Conservation (phyloP, 1,284 basidiomycete genomes). For the Cutaneotrichosporon arboriforme region DNA sequence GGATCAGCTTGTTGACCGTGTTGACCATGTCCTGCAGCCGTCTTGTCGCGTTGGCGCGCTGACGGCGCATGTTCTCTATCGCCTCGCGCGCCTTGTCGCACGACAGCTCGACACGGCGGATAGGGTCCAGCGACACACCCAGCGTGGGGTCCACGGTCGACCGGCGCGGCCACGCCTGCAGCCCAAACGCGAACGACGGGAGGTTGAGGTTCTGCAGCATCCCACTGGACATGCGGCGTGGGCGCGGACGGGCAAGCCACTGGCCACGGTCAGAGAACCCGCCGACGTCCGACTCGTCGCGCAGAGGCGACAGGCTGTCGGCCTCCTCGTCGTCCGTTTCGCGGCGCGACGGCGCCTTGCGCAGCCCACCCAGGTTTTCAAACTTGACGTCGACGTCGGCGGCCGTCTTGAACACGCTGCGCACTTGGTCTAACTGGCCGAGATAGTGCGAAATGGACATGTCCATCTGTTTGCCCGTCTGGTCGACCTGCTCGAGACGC, state of each 20-base stretch:
- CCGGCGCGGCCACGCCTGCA: constrained; percentile 27
- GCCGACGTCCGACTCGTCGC: constrained; percentile 1
- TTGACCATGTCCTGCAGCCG: constrained; percentile 22
- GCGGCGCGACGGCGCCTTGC: background rate
- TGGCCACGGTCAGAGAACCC: background rate
- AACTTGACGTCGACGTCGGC: constrained; percentile 30
- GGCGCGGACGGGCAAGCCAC: background rate
- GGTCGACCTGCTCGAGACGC: constrained; percentile 1
- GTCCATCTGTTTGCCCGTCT: constrained; percentile 14
- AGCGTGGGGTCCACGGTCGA: constrained; percentile 28
- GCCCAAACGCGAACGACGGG: constrained; percentile 10
- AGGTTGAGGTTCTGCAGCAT: constrained; percentile 8
- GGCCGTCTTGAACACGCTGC: constrained; percentile 20
- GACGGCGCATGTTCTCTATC: constrained; percentile 3
- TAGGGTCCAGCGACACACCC: constrained; percentile 23
- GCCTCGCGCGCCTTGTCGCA: constrained; percentile 13
- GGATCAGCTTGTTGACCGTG: constrained; percentile 21
- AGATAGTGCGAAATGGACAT: constrained; percentile 29
- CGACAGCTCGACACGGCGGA: constrained; percentile 23
- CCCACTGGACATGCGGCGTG: constrained; percentile 5
- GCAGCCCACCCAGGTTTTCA: constrained; percentile 16
- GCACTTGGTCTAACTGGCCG: constrained; percentile 29
- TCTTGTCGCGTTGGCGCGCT: constrained; percentile 7
- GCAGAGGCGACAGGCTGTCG: constrained; percentile 2
- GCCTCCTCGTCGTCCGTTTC: constrained; percentile 7